A percentile compares a stretch with the other conserved stretches of the same genome.
Evolutionary conservation across 768 basidiomycete species (phyloP).

Genomic region (Boletus barrowsii): DNA sequence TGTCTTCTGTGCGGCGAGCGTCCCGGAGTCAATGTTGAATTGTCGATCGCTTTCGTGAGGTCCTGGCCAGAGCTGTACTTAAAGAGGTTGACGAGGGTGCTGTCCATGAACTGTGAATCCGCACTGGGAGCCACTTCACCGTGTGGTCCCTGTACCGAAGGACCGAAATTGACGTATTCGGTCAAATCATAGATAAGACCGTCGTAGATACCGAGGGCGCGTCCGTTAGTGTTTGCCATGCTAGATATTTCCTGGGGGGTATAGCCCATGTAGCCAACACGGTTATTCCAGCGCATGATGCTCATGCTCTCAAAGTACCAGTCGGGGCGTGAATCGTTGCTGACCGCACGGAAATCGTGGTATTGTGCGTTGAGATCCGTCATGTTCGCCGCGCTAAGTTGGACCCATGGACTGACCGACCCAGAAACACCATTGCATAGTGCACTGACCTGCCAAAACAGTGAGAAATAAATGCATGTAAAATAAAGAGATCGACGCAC

Average conservation of each 20-base stretch:
- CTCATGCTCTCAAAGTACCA: constrained; percentile 99
- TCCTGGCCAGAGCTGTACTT: no score
- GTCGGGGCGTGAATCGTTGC: constrained; percentile 89
- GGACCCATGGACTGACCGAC: constrained; percentile 78
- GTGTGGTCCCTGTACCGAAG: no score
- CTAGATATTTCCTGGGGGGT: constrained; percentile 71
- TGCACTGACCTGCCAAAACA: no score
- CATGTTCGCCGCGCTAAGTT: constrained; percentile 66
- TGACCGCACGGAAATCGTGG: constrained; percentile 92
- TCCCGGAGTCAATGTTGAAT: no score
- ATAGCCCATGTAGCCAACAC: constrained; percentile 85
- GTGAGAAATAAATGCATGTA: no score
- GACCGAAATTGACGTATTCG: constrained; percentile 69
- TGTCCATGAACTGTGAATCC: no score
- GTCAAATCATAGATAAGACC: constrained; percentile 86
- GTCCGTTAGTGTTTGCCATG: constrained; percentile 54
- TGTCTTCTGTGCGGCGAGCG: no score
- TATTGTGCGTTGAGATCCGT: constrained; percentile 76
- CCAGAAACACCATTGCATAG: no score
- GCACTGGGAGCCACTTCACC: no score
- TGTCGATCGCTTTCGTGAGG: no score
- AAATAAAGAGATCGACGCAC: no score
- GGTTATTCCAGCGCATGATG: constrained; percentile 82
- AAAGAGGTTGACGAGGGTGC: no score
- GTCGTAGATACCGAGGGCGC: constrained; percentile 79